These are phyloP conservation scores for Pelargonium hybrid DNA, from an alignment of 441 rosid species.

Conservation along the genomic window DNA sequence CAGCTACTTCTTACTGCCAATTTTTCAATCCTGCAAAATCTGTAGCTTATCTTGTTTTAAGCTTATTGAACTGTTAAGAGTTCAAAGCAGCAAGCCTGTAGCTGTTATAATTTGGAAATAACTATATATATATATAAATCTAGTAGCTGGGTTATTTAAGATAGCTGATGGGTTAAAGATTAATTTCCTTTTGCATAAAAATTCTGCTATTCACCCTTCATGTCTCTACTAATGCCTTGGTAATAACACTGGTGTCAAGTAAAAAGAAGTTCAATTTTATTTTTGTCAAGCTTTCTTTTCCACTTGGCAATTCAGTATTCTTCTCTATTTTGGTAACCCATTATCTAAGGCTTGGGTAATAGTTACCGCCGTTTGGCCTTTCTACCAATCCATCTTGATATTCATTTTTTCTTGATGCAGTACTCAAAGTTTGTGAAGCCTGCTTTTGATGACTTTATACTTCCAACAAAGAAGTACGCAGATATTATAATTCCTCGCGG, in stretches of 20 bases:
- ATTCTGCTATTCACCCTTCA: background rate
- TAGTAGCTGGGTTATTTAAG: background rate
- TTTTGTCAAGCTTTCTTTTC: background rate
- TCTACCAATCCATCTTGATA: constrained; percentile 11
- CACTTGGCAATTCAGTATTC: background rate
- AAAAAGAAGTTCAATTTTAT: background rate
- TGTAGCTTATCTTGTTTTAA: background rate
- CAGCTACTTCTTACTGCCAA: constrained; percentile 9
- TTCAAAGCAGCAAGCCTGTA: background rate
- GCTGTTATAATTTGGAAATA: background rate
- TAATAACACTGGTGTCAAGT: background rate
- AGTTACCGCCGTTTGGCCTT: background rate
- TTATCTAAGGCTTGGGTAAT: background rate
- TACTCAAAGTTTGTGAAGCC: constrained; percentile 97
- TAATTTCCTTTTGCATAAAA: background rate
- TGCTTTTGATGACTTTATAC: constrained; percentile 94
- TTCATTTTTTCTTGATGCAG: constrained; percentile 41
- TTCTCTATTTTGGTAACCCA: background rate
- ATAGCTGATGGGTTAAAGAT: background rate
- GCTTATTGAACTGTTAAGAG: background rate
- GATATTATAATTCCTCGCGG: constrained; percentile 98
- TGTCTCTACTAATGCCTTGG: background rate
- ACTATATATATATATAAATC: too few relatives aligned
- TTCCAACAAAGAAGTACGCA: constrained; percentile 92
- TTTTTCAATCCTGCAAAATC: background rate